Conservation (phyloP, 257 asterid species). For the Solanum commersonii region DNA sequence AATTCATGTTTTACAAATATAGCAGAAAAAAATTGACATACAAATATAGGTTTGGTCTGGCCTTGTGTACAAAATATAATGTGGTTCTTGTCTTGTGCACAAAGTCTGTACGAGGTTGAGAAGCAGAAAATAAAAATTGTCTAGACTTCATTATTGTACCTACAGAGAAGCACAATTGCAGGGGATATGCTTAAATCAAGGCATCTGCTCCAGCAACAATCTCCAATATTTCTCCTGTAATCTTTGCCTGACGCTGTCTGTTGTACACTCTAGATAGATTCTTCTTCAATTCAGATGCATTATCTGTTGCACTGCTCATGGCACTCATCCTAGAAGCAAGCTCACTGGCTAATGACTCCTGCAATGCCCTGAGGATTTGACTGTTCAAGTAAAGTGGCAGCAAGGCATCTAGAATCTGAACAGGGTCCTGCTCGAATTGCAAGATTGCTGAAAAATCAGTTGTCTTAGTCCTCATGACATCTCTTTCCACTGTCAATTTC, state of each 20-base stretch:
- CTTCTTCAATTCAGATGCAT: constrained; percentile 65
- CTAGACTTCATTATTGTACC: constrained; percentile 30
- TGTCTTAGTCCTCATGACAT: constrained; percentile 46
- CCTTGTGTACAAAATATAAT: constrained; percentile 20
- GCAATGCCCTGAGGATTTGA: constrained; percentile 74
- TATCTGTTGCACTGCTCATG: constrained; percentile 78
- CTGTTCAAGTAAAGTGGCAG: constrained; percentile 88
- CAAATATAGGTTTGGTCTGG: constrained; percentile 6
- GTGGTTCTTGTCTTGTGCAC: constrained; percentile 23
- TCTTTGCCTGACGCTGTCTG: constrained; percentile 85
- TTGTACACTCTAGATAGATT: constrained; percentile 46
- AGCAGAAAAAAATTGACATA: constrained; percentile 8
- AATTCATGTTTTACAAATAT: background rate
- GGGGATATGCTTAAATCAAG: constrained; percentile 16
- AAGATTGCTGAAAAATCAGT: constrained; percentile 63
- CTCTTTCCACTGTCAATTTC: constrained; percentile 77
- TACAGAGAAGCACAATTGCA: constrained; percentile 10
- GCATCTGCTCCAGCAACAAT: constrained; percentile 85
- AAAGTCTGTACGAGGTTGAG: constrained; percentile 26
- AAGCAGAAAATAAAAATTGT: constrained; percentile 18
- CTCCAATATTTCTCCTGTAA: constrained; percentile 91
- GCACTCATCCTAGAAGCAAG: constrained; percentile 93
- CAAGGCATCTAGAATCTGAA: constrained; percentile 76
- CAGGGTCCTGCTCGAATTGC: constrained; percentile 93
- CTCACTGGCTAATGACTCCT: constrained; percentile 83